Conservation (phyloP, 1,139 yeast genomes). For the Pichia sp. region DNA sequence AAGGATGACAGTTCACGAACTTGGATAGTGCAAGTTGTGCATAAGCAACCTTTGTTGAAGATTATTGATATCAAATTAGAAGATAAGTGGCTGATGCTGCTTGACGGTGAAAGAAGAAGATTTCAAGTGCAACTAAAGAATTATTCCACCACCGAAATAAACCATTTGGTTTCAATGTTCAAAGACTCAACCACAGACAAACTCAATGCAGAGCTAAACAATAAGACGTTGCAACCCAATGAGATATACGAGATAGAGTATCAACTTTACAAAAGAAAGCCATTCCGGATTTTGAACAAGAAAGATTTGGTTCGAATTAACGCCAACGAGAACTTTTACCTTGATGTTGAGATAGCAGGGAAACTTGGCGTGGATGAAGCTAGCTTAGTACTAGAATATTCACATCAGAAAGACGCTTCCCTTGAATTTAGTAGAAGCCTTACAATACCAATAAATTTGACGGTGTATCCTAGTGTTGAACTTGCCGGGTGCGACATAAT, state of each 20-base stretch:
- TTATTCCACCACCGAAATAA: slow-evolving; percentile 47
- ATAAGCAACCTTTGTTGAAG: slow-evolving; percentile 61
- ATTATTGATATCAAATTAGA: slow-evolving; percentile 47
- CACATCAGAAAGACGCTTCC: slow-evolving; percentile 32
- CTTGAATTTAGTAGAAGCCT: slow-evolving; percentile 44
- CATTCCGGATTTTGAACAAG: slow-evolving; percentile 37
- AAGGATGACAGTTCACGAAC: slow-evolving; percentile 1
- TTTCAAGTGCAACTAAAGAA: slow-evolving; percentile 52
- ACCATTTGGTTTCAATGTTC: slow-evolving; percentile 53
- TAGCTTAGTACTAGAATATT: slow-evolving; percentile 61
- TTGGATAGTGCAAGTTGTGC: slow-evolving; percentile 36
- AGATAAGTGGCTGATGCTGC: slow-evolving; percentile 66
- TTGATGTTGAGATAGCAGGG: slow-evolving; percentile 60
- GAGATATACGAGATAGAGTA: slow-evolving; percentile 76
- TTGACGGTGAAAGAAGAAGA: slow-evolving; percentile 64
- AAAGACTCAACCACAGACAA: slow-evolving; percentile 72
- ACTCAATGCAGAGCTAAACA: slow-evolving; percentile 37
- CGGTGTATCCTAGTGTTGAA: slow-evolving; percentile 68
- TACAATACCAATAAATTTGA: slow-evolving; percentile 56
- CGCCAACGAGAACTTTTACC: slow-evolving; percentile 20
- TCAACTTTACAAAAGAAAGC: slow-evolving; percentile 49
- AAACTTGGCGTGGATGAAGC: slow-evolving; percentile 69
- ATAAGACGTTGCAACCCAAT: slow-evolving; percentile 42
- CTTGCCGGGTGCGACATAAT: slow-evolving; percentile 67
- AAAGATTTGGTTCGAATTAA: slow-evolving; percentile 19